Evolutionary conservation across 2,329 filamentous ascomycete species (phyloP).

Genomic region (Thermoascus crustaceus): DNA sequence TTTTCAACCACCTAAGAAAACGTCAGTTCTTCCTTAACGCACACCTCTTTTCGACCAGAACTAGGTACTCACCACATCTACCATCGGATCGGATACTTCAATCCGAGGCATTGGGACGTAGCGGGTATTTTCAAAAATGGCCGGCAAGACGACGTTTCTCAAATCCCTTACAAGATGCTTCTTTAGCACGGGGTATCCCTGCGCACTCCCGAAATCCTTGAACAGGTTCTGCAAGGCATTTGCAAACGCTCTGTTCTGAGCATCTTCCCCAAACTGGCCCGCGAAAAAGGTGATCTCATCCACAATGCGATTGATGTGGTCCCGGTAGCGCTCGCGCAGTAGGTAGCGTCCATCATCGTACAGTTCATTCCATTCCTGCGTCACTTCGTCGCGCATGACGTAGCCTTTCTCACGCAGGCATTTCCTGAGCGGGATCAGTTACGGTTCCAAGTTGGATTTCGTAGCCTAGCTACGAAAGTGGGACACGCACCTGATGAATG

Average conservation of each 20-base stretch:
- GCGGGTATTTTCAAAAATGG: constrained; percentile 70
- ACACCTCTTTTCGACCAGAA: background rate
- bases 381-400: constrained; percentile 74
- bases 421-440: constrained; percentile 40
- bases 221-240: constrained; percentile 75
- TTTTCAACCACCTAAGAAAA: constrained; percentile 67
- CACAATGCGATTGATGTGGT: constrained; percentile 74
- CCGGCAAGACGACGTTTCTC: constrained; percentile 76
- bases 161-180: constrained; percentile 85
- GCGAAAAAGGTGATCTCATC: constrained; percentile 87
- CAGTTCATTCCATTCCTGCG: constrained; percentile 70
- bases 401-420: constrained; percentile 85
- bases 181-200: constrained; percentile 85
- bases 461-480: background rate
- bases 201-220: constrained; percentile 78
- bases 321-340: constrained; percentile 77
- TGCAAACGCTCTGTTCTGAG: constrained; percentile 75
- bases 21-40: constrained; percentile 3
- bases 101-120: constrained; percentile 93
- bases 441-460: background rate
- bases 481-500: constrained; percentile 56
- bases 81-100: constrained; percentile 74
- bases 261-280: constrained; percentile 81
- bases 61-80: constrained; percentile 55
- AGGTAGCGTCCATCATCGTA: constrained; percentile 82